These are phyloP conservation scores for Aspergillus pseudonomiae DNA, from an alignment of 2,329 filamentous ascomycete species.

Conservation along the genomic window DNA sequence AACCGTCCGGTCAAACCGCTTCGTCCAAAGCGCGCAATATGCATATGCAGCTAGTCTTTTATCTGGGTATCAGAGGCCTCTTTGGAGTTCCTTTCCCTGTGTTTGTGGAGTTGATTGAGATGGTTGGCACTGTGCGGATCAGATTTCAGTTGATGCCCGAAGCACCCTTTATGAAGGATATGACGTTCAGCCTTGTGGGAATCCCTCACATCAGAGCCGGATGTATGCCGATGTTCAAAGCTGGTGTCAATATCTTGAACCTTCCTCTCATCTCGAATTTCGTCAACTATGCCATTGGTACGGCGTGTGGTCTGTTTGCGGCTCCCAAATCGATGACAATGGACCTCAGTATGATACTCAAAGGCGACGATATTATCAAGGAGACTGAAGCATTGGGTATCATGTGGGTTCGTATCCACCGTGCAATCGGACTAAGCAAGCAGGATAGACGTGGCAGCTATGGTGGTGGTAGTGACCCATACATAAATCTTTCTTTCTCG, in stretches of 20 bases:
- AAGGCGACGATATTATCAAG: constrained; percentile 90
- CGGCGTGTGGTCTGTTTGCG: constrained; percentile 87
- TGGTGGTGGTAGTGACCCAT: constrained; percentile 89
- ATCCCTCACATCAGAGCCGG: constrained; percentile 85
- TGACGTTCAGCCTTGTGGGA: constrained; percentile 94
- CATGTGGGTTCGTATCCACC: constrained; percentile 91
- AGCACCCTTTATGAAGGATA: constrained; percentile 85
- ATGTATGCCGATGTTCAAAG: constrained; percentile 90
- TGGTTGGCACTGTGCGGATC: constrained; percentile 86
- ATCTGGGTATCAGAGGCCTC: constrained; percentile 83
- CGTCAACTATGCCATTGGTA: constrained; percentile 90
- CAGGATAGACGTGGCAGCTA: constrained; percentile 81
- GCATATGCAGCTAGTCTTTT: constrained; percentile 96
- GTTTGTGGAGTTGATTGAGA: constrained; percentile 83
- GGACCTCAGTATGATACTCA: constrained; percentile 85
- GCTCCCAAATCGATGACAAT: constrained; percentile 93
- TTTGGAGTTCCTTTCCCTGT: constrained; percentile 88
- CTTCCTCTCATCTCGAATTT: constrained; percentile 93
- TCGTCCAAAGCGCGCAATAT: constrained; percentile 89
- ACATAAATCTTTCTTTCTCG: constrained; percentile 91
- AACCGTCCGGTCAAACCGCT: constrained; percentile 69
- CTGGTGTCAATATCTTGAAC: constrained; percentile 87
- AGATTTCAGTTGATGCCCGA: constrained; percentile 85
- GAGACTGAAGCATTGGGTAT: constrained; percentile 80
- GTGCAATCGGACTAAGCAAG: constrained; percentile 84